These are phyloP conservation scores for Hymenoscyphus salicellus DNA, from an alignment of 2,329 filamentous ascomycete genomes.

Conservation along the genomic window DNA sequence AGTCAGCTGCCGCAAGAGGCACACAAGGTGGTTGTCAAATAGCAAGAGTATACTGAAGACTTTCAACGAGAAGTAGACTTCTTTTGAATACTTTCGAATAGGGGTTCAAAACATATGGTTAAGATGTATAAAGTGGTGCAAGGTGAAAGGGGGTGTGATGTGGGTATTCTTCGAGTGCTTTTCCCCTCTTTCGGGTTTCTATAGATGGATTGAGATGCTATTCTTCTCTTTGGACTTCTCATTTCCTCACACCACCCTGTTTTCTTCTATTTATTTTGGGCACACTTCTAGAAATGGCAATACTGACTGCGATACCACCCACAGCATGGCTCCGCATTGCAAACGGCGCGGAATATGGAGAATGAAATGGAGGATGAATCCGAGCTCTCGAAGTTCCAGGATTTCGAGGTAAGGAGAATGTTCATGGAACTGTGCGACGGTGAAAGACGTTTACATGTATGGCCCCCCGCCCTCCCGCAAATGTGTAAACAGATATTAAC, in stretches of 20 bases:
- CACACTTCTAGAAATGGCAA: too few relatives aligned
- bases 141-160: neutral
- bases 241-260: too few relatives aligned
- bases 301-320: too few relatives aligned
- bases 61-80: neutral
- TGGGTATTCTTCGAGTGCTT: neutral
- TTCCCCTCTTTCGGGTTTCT: too few relatives aligned
- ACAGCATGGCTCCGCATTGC: too few relatives aligned
- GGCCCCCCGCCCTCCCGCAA: neutral
- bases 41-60: neutral
- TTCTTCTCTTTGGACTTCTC: too few relatives aligned
- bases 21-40: neutral
- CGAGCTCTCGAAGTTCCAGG: neutral
- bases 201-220: too few relatives aligned
- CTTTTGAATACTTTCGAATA: neutral
- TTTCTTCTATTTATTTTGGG: too few relatives aligned
- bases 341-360: too few relatives aligned
- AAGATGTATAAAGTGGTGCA: neutral
- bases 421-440: slow-evolving; percentile 1
- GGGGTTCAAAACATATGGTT: neutral
- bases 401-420: neutral
- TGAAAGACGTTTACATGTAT: neutral
- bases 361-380: too few relatives aligned
- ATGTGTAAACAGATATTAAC: neutral
- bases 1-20: neutral